Conservation (phyloP, 139 green algal genomes). For the Tetraselmis chui region DNA sequence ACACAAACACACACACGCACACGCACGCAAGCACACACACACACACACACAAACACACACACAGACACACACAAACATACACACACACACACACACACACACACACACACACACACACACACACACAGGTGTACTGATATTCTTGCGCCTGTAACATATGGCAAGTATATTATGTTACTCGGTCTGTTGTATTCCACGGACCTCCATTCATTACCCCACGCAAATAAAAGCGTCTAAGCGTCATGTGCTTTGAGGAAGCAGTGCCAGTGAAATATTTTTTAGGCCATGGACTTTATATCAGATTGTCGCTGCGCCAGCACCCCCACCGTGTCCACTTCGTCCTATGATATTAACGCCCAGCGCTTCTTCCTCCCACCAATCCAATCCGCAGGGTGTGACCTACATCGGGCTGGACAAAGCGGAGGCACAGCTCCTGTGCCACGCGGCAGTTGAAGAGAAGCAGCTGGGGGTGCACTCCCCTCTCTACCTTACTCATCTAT, state of each 20-base stretch:
- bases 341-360: no score
- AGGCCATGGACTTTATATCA: no score
- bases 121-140: not conserved
- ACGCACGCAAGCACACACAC: not conserved
- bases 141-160: not conserved
- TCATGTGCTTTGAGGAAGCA: no score
- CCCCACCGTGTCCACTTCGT: not conserved
- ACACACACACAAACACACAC: no score
- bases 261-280: no score
- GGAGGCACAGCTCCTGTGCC: slow-evolving; percentile 57
- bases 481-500: no score
- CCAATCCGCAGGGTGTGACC: not conserved
- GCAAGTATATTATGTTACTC: not conserved
- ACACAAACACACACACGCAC: not conserved
- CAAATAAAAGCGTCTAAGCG: no score
- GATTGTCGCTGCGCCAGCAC: not conserved
- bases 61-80: no score
- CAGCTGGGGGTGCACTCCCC: not conserved
- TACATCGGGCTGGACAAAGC: slow-evolving; percentile 35
- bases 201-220: not conserved
- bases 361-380: not conserved
- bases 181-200: not conserved
- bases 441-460: slow-evolving; percentile 13
- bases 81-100: not conserved
- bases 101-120: not conserved